A percentile compares a stretch with the other conserved stretches of the same genome.
These are phyloP conservation scores for Trichophyton verrucosum DNA, from an alignment of 2,329 filamentous ascomycete genomes.

Conservation along the genomic window DNA sequence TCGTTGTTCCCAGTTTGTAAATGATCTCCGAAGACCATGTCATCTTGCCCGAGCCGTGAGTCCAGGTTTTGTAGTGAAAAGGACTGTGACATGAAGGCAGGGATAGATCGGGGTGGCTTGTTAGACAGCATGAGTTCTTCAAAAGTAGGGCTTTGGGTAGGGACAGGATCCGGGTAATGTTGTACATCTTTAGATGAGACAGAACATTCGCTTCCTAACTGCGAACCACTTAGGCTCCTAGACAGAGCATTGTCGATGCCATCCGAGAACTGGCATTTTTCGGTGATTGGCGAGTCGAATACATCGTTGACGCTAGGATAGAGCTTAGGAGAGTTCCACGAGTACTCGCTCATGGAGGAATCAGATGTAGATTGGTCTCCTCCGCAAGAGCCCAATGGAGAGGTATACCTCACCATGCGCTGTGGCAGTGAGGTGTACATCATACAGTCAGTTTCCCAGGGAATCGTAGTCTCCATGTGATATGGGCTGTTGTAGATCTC, in stretches of 20 bases:
- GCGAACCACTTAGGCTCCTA: constrained; percentile 8
- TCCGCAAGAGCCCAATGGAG: constrained; percentile 12
- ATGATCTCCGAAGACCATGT: constrained; percentile 1
- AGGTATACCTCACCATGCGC: constrained; percentile 8
- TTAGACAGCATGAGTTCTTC: background rate
- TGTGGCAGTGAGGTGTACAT: background rate
- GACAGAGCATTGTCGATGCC: constrained; percentile 4
- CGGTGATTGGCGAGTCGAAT: constrained; percentile 9
- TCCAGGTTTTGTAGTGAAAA: background rate
- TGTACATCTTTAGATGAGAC: constrained; percentile 15
- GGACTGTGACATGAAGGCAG: background rate
- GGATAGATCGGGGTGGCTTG: background rate
- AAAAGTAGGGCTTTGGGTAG: constrained; percentile 10
- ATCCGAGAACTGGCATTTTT: constrained; percentile 7
- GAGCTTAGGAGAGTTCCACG: constrained; percentile 8
- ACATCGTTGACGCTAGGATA: constrained; percentile 6
- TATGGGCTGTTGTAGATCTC: constrained; percentile 7
- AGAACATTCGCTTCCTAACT: constrained; percentile 13
- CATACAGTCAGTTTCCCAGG: constrained; percentile 4
- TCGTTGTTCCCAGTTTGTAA: background rate
- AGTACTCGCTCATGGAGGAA: constrained; percentile 12
- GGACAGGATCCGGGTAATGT: constrained; percentile 17
- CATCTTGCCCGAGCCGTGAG: background rate
- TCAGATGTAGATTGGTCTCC: constrained; percentile 12
- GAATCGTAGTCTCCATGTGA: background rate